phyloP scores from a whole-genome alignment of 192 early-diverging fungal genomes.

The Podila verticillata region DNA sequence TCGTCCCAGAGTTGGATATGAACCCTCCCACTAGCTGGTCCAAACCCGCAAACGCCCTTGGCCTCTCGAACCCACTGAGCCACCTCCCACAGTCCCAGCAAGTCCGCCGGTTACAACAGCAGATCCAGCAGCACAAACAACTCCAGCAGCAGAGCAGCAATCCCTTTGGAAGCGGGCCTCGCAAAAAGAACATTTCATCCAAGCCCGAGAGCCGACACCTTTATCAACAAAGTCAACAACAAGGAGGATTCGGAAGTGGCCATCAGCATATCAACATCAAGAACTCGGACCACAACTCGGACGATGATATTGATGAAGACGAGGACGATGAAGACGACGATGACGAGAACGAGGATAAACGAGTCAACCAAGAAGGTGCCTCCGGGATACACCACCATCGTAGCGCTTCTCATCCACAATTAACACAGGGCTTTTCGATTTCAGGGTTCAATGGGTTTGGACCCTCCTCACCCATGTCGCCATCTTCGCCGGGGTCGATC shows the following conservation, averaged over 20 bases:
- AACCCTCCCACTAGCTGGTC: constrained; percentile 39
- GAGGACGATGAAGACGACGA: constrained; percentile 20
- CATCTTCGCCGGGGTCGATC: constrained; percentile 33
- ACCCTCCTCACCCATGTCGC: constrained; percentile 34
- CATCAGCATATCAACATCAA: constrained; percentile 48
- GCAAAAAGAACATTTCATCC: constrained; percentile 21
- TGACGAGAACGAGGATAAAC: background rate
- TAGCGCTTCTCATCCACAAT: constrained; percentile 36
- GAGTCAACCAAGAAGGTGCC: background rate
- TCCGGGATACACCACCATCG: constrained; percentile 31
- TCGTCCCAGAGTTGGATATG: constrained; percentile 44
- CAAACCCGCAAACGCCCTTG: constrained; percentile 34
- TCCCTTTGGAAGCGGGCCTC: constrained; percentile 15
- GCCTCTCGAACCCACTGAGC: constrained; percentile 27
- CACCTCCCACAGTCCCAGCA: constrained; percentile 44
- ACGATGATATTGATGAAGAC: constrained; percentile 29
- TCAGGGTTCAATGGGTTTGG: constrained; percentile 29
- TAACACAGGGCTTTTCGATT: constrained; percentile 42
- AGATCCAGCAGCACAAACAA: constrained; percentile 42
- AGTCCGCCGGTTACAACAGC: constrained; percentile 40
- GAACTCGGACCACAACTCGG: constrained; percentile 32
- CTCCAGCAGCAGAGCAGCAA: constrained; percentile 37
- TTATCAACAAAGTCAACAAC: background rate
- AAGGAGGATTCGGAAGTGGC: background rate
- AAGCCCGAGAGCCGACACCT: background rate